Evolutionary conservation across 2,329 filamentous ascomycete genomes (phyloP).

Genomic region (Pestalotiopsis sp.): DNA sequence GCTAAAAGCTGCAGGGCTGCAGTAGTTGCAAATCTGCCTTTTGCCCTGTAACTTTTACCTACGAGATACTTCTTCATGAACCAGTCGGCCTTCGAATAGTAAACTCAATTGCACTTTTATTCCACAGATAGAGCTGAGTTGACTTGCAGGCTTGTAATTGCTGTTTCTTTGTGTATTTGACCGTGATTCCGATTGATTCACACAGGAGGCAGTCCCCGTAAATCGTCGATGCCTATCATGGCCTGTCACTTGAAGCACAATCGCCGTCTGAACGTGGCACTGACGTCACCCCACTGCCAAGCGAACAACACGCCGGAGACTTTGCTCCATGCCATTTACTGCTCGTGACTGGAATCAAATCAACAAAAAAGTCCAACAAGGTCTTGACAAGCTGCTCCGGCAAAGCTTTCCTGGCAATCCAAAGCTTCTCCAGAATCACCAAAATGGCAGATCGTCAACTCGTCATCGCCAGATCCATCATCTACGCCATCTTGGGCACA

Average conservation of each 20-base stretch:
- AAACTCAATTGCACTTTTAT: no score
- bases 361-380: background rate
- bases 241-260: background rate
- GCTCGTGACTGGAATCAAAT: background rate
- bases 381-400: background rate
- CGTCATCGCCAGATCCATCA: constrained; percentile 41
- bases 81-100: no score
- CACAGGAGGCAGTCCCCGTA: background rate
- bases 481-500: constrained; percentile 34
- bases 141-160: no score
- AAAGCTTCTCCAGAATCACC: background rate
- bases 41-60: background rate
- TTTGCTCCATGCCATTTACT: background rate
- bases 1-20: background rate
- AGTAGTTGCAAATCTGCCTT: background rate
- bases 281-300: background rate
- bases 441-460: constrained; percentile 28
- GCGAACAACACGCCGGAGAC: background rate
- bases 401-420: background rate
- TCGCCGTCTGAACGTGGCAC: background rate
- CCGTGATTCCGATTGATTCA: background rate
- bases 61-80: no score
- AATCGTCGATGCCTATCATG: background rate
- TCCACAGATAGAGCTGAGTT: no score
- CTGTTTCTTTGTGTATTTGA: background rate